phyloP scores from a whole-genome alignment of 108 stramenopile genomes.

The Pseudonitzschia pungens region DNA sequence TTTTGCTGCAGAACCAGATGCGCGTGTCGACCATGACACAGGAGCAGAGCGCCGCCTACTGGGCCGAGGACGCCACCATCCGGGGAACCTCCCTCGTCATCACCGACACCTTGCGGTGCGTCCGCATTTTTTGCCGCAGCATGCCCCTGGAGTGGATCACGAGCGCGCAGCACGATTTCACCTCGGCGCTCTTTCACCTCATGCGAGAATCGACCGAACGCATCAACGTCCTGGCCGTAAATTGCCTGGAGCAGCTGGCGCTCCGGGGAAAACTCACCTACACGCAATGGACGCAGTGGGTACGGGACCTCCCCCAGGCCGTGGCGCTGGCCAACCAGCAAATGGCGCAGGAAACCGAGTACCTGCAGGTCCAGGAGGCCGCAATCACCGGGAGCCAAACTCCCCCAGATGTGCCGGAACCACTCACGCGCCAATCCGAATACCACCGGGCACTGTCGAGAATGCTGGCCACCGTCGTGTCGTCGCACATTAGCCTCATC shows the following conservation, averaged over 20 bases:
- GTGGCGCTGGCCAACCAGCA: slow-evolving; percentile 63
- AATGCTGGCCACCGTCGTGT: slow-evolving; percentile 64
- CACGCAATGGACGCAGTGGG: slow-evolving; percentile 64
- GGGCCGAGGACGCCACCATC: slow-evolving; percentile 44
- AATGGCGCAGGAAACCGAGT: slow-evolving; percentile 44
- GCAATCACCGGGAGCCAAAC: slow-evolving; percentile 22
- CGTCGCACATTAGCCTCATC: slow-evolving; percentile 70
- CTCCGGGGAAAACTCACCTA: slow-evolving; percentile 70
- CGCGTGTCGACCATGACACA: slow-evolving; percentile 63
- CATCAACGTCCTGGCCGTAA: slow-evolving; percentile 60
- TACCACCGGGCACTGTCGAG: slow-evolving; percentile 70
- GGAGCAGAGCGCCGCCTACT: slow-evolving; percentile 62
- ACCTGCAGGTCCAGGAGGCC: slow-evolving; percentile 22
- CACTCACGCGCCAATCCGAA: slow-evolving; percentile 63
- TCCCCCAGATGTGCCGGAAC: slow-evolving; percentile 26
- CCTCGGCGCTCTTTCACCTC: slow-evolving; percentile 72
- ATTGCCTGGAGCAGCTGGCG: slow-evolving; percentile 73
- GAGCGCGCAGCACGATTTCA: slow-evolving; percentile 50
- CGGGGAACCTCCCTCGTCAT: slow-evolving; percentile 47
- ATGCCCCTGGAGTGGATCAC: slow-evolving; percentile 87
- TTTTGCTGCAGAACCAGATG: slow-evolving; percentile 58
- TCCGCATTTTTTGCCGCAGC: slow-evolving; percentile 78
- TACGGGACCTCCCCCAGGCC: slow-evolving; percentile 66
- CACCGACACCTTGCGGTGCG: slow-evolving; percentile 61
- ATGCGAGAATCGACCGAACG: slow-evolving; percentile 64